Base-by-base conservation (phyloP, 495 filamentous ascomycete genomes). In the Aspergillus avenaceus region DNA sequence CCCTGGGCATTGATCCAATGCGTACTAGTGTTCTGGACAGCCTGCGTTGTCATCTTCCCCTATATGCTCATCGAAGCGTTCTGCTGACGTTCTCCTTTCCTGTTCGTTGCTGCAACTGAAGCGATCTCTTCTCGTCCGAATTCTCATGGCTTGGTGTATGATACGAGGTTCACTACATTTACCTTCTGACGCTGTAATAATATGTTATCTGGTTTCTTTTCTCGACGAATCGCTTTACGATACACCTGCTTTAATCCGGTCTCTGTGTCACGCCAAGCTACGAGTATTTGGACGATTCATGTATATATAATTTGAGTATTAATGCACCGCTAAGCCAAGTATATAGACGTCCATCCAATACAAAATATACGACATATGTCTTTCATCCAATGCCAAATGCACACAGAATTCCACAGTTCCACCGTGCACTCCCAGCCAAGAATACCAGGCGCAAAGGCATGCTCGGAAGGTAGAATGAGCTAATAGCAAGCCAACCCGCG, bases 11-110 rank as follows among this genome's bases (percentile, higher is more conserved):
- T 87, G 4, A 58, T 83, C 51, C 74, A 80, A 57, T 81, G 81
- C 26, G 55, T 87, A 7, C 67, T 79, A 53, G 83, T 97, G 47
- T 85, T 96, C 53, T 92, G 82, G 78, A 95, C 84, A 51, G 91
- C 91, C 3, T 95, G 89, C 58, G 69, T 89, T 36, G 92, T 96
- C 23, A 88, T 97, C 50, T 80, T 95, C 61, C 91, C 91, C 3
- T 91, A 89, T 55, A 85, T 96, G 52, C 52, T 66, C 28, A 63
- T 63, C 44, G 69, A 72, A 51, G 54, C 65, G 25, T 66, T 66
- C 52, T 62, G 54, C 21, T 69, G 41, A 56, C 44, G 7, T 24
- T 38, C 19, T 14, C 31, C 19, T 31, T 38, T 42, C 18, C 24
- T 26, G 36, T 44, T 25, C 8, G 26, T 50, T 31, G 19, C 2